Base-by-base conservation (phyloP, 139 green algal species). In the Chlamydomonas sp. region DNA sequence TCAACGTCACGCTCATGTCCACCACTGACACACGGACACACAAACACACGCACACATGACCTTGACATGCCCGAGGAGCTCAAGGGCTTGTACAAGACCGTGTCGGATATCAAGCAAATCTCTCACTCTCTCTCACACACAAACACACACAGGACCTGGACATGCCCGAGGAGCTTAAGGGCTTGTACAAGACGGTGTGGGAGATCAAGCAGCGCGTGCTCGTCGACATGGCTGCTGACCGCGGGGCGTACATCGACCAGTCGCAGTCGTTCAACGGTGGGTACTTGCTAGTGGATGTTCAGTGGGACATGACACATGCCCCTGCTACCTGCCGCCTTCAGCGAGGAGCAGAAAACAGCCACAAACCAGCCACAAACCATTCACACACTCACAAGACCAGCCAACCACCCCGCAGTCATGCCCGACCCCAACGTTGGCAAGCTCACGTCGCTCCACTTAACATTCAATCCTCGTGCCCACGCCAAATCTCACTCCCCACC, bases 31-130 rank as follows among this genome's bases (percentile, higher is more conserved):
- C n/a, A n/a, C n/a, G n/a, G n/a, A n/a, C n/a, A n/a, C n/a, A n/a
- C n/a, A n/a, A n/a, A n/a, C n/a, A n/a, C n/a, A n/a, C n/a, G n/a
- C n/a, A n/a, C n/a, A n/a, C n/a, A n/a, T 64, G 81, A 82, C 26
- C 73, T 90, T 62, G 84, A 92, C 73, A 92, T 99, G 57, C 94
- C 94, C 13, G 84, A 90, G 1, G 48, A 90, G 36, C 80, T 99
- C 28, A 97, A 97, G 86, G 67, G 47, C 5, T 85, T 99, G 59
- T 99, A 99, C 87, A 97, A 97, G 89, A 99, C 95, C 29, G 95
- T 98, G 49, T 99, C 95, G 95, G 95, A 99, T 84, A 97, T 99
- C 79, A 98, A 97, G 85, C 91, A 97, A n/a, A n/a, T n/a, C n/a
- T n/a, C n/a, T n/a, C n/a, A n/a, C n/a, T n/a, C n/a, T n/a, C n/a